A percentile compares a stretch with the other conserved stretches of the same genome.
These are phyloP conservation scores for Carex arenaria DNA, from an alignment of 202 grass and related monocot species.

Conservation along the genomic window DNA sequence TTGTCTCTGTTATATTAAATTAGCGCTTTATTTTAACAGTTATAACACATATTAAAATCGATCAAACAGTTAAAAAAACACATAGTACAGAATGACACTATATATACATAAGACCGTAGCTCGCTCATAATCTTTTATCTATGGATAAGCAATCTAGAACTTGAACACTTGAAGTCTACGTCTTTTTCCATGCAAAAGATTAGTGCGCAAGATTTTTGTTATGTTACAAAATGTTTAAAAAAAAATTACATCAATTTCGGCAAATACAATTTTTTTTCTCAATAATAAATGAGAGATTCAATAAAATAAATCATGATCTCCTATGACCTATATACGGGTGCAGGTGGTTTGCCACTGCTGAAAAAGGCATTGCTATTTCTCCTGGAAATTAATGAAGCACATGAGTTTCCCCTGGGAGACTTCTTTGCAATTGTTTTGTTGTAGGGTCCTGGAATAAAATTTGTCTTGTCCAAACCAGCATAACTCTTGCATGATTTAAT, in stretches of 20 bases:
- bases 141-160: background rate
- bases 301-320: background rate
- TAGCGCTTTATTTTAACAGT: too few relatives aligned
- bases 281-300: background rate
- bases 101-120: too few relatives aligned
- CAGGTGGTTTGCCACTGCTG: conserved; percentile 23
- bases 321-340: conserved; percentile 9
- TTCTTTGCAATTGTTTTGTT: conserved; percentile 31
- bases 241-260: background rate
- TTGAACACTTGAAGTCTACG: background rate
- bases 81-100: too few relatives aligned
- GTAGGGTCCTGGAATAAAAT: background rate
- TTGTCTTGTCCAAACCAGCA: conserved; percentile 32
- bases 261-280: background rate
- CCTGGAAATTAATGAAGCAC: conserved; percentile 28
- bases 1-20: too few relatives aligned
- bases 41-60: too few relatives aligned
- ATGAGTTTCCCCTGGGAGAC: conserved; percentile 23
- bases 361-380: conserved; percentile 18
- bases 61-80: too few relatives aligned
- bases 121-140: background rate
- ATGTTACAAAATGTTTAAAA: background rate
- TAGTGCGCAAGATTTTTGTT: background rate
- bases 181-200: background rate
- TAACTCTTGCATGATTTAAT: conserved; percentile 63